Conservation (phyloP, 129 eudicot genomes). For the Saussurea involucrata region DNA sequence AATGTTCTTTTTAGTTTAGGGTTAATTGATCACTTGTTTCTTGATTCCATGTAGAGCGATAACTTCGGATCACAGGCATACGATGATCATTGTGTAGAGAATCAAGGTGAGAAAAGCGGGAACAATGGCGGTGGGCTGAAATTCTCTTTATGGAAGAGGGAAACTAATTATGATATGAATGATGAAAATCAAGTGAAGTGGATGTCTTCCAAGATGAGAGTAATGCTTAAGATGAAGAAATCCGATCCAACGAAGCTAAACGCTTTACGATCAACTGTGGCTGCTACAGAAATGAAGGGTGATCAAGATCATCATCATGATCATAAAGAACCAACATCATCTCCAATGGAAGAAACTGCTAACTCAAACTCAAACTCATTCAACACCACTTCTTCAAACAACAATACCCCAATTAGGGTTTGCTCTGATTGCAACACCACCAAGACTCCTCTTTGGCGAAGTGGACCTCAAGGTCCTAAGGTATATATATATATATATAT, state of each 20-base stretch:
- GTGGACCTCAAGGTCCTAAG: conserved; percentile 97
- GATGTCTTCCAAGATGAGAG: conserved; percentile 71
- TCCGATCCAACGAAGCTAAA: conserved; percentile 27
- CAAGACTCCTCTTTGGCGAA: conserved; percentile 94
- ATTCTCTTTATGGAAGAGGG: conserved; percentile 62
- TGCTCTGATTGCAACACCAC: conserved; percentile 86
- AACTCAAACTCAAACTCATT: conserved; percentile 37
- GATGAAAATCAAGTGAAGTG: conserved; percentile 50
- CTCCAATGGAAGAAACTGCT: conserved; percentile 46
- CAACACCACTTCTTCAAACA: conserved; percentile 31
- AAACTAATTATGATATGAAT: conserved; percentile 26
- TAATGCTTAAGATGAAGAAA: conserved; percentile 61
- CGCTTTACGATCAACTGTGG: background rate
- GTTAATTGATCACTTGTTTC: conserved; percentile 5
- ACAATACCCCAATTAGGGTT: conserved; percentile 65
- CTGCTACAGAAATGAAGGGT: background rate
- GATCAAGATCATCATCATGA: conserved; percentile 34
- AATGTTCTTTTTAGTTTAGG: background rate
- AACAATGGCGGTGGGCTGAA: conserved; percentile 34
- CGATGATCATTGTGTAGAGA: conserved; percentile 24
- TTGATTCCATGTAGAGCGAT: conserved; percentile 44
- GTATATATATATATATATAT: conserved; percentile 44
- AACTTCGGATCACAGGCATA: conserved; percentile 33
- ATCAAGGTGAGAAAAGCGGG: conserved; percentile 13
- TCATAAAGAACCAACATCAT: conserved; percentile 28